Conservation (phyloP, 108 stramenopile species). For the Skeletonema costatum region DNA sequence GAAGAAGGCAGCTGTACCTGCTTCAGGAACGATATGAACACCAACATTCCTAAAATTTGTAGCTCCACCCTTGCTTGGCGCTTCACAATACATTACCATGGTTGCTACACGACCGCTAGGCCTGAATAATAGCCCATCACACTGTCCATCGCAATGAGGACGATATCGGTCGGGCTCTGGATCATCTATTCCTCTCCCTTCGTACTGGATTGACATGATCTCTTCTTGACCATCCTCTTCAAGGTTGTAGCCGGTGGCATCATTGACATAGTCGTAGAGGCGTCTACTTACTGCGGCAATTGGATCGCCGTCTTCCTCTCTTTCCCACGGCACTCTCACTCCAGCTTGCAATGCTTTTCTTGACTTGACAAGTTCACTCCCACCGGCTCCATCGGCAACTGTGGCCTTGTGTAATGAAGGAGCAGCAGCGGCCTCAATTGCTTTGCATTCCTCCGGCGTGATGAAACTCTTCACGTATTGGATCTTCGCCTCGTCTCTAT, state of each 20-base stretch:
- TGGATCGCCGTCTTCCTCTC: slow-evolving; percentile 64
- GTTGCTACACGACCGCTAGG: slow-evolving; percentile 86
- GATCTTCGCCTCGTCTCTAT: slow-evolving; percentile 75
- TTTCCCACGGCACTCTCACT: slow-evolving; percentile 74
- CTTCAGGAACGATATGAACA: slow-evolving; percentile 78
- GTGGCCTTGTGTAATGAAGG: slow-evolving; percentile 74
- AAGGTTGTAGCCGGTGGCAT: slow-evolving; percentile 67
- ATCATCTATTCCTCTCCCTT: slow-evolving; percentile 64
- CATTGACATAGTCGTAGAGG: slow-evolving; percentile 76
- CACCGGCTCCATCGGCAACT: slow-evolving; percentile 85
- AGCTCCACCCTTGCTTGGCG: slow-evolving; percentile 74
- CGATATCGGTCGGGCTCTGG: slow-evolving; percentile 81
- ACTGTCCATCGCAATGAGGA: slow-evolving; percentile 95
- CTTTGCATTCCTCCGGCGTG: slow-evolving; percentile 77
- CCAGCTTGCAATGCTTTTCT: slow-evolving; percentile 88
- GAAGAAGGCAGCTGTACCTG: slow-evolving; percentile 79
- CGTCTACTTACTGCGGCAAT: slow-evolving; percentile 65
- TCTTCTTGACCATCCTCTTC: slow-evolving; percentile 80
- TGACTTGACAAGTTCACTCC: slow-evolving; percentile 57
- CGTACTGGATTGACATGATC: slow-evolving; percentile 85
- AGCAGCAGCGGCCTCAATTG: slow-evolving; percentile 62
- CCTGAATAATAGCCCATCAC: slow-evolving; percentile 70
- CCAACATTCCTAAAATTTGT: slow-evolving; percentile 88
- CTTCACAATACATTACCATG: slow-evolving; percentile 92
- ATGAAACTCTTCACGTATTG: slow-evolving; percentile 82